A percentile compares a stretch with the other conserved stretches of the same genome.
These are phyloP conservation scores for Thozetella sp. DNA, from an alignment of 495 filamentous ascomycete genomes.

Conservation along the genomic window DNA sequence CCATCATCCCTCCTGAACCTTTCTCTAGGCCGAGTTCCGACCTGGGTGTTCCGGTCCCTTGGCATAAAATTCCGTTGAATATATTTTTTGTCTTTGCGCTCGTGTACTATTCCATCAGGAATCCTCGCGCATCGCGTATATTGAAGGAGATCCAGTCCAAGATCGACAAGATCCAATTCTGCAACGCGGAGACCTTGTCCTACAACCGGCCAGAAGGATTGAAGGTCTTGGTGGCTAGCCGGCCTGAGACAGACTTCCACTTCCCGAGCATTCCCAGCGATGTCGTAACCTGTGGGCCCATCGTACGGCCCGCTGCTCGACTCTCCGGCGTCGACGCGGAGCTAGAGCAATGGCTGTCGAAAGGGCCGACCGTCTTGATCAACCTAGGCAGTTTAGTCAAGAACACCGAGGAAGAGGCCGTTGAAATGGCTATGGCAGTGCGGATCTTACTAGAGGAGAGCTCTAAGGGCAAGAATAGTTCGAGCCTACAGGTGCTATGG, in stretches of 20 bases:
- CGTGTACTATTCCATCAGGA: background rate
- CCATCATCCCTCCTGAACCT: background rate
- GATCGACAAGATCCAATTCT: background rate
- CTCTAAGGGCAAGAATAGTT: background rate
- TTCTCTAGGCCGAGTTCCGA: background rate
- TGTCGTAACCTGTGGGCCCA: background rate
- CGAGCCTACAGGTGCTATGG: slow-evolving; percentile 27
- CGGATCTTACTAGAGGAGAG: slow-evolving; percentile 8
- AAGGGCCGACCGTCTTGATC: slow-evolving; percentile 23
- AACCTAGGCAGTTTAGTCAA: slow-evolving; percentile 16
- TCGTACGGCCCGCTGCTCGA: background rate
- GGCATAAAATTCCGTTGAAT: slow-evolving; percentile 2
- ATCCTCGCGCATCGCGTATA: background rate
- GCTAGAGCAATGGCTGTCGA: slow-evolving; percentile 20
- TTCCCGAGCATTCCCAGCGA: background rate
- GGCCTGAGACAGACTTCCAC: background rate
- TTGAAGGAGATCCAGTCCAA: background rate
- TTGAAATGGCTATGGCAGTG: slow-evolving; percentile 19
- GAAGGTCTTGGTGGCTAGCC: background rate
- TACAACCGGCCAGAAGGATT: background rate
- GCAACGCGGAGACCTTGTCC: background rate
- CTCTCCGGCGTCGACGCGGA: slow-evolving; percentile 11
- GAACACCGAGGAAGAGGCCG: background rate
- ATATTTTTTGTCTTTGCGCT: background rate
- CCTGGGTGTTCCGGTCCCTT: background rate